phyloP scores from a whole-genome alignment of 371 early-diverging fungal species.

The Parasitella parasitica region DNA sequence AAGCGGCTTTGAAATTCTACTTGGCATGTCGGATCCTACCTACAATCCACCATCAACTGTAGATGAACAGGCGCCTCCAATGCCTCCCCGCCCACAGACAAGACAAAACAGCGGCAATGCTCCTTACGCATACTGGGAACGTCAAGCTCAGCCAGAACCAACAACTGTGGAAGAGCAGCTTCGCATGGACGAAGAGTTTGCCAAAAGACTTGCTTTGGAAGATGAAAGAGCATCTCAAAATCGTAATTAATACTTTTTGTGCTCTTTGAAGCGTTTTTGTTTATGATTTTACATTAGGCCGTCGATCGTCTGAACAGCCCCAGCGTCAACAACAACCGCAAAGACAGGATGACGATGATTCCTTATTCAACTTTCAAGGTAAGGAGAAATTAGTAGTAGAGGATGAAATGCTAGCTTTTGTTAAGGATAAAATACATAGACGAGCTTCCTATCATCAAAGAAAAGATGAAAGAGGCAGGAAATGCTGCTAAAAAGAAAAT shows the following conservation, averaged over 20 bases:
- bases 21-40: constrained; percentile 48
- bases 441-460: constrained; percentile 51
- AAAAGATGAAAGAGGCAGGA: constrained; percentile 48
- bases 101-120: not conserved
- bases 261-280: not conserved
- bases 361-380: constrained; percentile 47
- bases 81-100: constrained; percentile 34
- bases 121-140: constrained; percentile 24
- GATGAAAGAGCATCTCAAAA: constrained; percentile 26
- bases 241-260: constrained; percentile 6
- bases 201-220: constrained; percentile 40
- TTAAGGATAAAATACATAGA: constrained; percentile 16
- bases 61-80: constrained; percentile 24
- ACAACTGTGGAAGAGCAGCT: constrained; percentile 43
- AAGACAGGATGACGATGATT: constrained; percentile 20
- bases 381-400: not conserved
- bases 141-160: constrained; percentile 14
- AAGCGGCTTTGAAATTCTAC: constrained; percentile 37
- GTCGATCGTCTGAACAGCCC: not conserved
- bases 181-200: constrained; percentile 48
- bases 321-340: not conserved
- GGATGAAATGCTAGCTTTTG: not conserved
- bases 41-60: constrained; percentile 24
- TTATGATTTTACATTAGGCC: not conserved
- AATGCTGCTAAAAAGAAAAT: constrained; percentile 55